phyloP scores from a whole-genome alignment of 1,284 basidiomycete genomes.

The Trametes pubescens region DNA sequence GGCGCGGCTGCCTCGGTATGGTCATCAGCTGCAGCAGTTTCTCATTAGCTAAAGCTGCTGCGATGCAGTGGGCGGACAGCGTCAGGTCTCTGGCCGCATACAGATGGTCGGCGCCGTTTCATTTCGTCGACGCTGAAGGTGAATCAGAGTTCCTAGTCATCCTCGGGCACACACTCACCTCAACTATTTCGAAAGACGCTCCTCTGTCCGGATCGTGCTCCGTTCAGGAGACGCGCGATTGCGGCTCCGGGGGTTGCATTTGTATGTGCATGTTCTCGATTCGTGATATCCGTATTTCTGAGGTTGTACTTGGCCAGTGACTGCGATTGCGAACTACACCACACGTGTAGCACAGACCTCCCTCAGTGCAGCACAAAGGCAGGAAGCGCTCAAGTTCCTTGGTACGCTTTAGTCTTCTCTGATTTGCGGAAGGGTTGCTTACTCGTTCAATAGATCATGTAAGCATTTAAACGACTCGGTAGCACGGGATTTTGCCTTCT shows the following conservation, averaged over 20 bases:
- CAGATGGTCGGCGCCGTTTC: constrained; percentile 24
- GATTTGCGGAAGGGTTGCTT: neutral
- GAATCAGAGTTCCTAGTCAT: too few relatives aligned
- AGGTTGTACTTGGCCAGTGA: constrained; percentile 1
- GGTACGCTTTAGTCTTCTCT: constrained; percentile 28
- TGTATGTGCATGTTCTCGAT: neutral
- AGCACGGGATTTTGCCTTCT: constrained; percentile 46
- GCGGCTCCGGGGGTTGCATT: constrained; percentile 26
- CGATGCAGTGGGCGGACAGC: constrained; percentile 26
- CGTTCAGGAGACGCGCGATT: constrained; percentile 26
- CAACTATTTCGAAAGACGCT: constrained; percentile 10
- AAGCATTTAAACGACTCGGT: constrained; percentile 38
- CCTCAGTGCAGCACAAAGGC: constrained; percentile 50
- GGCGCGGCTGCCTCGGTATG: constrained; percentile 22
- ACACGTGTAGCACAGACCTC: constrained; percentile 53
- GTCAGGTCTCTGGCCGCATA: constrained; percentile 24
- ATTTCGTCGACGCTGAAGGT: constrained; percentile 31
- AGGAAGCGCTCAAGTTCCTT: constrained; percentile 61
- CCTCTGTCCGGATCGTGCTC: constrained; percentile 29
- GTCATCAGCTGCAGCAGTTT: neutral
- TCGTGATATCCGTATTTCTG: too few relatives aligned
- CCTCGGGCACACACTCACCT: neutral
- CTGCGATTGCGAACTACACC: constrained; percentile 64
- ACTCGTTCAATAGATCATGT: constrained; percentile 11
- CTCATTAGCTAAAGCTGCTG: neutral